Evolutionary conservation across 352 stramenopile genomes (phyloP).

Genomic region (Pythium monospermum): DNA sequence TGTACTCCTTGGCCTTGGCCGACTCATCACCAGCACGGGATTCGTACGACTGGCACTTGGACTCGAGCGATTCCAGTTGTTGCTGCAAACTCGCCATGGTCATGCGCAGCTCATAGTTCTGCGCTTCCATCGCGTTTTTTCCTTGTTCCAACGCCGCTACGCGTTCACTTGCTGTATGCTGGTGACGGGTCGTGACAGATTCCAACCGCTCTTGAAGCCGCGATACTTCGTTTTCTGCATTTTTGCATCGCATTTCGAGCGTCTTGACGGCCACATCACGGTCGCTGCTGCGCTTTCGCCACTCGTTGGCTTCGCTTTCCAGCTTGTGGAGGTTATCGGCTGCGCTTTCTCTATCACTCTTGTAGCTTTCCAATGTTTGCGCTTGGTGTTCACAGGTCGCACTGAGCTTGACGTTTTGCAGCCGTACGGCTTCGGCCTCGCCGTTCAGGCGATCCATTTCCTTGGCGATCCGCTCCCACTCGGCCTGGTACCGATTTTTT

Average conservation of each 20-base stretch:
- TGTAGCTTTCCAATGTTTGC: conserved; percentile 43
- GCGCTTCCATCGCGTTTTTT: conserved; percentile 42
- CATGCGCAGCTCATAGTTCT: conserved; percentile 46
- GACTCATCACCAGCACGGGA: conserved; percentile 26
- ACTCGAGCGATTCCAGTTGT: conserved; percentile 41
- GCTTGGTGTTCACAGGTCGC: conserved; percentile 49
- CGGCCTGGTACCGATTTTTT: conserved; percentile 31
- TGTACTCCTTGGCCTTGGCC: conserved; percentile 29
- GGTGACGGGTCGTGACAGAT: conserved; percentile 26
- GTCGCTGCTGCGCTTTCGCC: conserved; percentile 33
- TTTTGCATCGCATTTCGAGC: conserved; percentile 37
- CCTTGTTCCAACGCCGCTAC: conserved; percentile 48
- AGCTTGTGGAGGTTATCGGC: conserved; percentile 41
- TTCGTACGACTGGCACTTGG: conserved; percentile 40
- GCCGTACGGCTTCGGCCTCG: conserved; percentile 33
- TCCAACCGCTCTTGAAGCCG: conserved; percentile 42
- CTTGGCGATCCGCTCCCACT: conserved; percentile 44
- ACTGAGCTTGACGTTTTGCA: conserved; percentile 55
- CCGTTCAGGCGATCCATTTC: conserved; percentile 42
- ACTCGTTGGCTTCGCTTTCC: conserved; percentile 40
- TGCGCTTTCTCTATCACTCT: conserved; percentile 35
- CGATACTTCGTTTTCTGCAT: conserved; percentile 34
- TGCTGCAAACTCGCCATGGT: conserved; percentile 41
- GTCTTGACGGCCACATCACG: conserved; percentile 34
- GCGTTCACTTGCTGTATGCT: conserved; percentile 54